Conservation (phyloP, 73 alveolate genomes). For the Paramecium primaurelia region DNA sequence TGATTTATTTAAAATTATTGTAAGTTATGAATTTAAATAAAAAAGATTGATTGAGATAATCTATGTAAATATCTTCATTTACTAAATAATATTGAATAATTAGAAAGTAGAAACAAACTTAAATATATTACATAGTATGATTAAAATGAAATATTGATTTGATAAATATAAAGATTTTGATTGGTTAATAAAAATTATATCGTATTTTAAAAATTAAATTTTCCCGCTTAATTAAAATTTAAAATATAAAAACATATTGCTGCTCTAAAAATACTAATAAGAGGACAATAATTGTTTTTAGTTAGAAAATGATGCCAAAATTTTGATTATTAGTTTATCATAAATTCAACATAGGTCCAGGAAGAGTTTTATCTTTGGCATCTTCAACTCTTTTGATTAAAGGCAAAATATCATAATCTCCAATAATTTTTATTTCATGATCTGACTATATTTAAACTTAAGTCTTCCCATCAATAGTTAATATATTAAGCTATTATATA, state of each 20-base stretch:
- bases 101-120: background rate
- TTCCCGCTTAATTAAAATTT: background rate
- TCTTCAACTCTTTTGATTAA: conserved; percentile 9
- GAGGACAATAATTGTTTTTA: background rate
- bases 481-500: background rate
- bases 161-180: background rate
- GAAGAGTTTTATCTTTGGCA: background rate
- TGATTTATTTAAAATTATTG: background rate
- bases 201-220: background rate
- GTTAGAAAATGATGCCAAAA: background rate
- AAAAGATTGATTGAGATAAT: no score
- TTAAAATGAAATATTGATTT: background rate
- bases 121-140: no score
- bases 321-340: background rate
- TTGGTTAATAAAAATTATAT: background rate
- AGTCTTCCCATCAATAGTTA: background rate
- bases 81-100: no score
- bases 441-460: background rate
- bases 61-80: background rate
- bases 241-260: background rate
- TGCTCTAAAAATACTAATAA: background rate
- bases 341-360: background rate
- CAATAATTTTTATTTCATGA: background rate
- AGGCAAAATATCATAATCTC: background rate
- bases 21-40: no score